These are phyloP conservation scores for Poa pratensis DNA, from an alignment of 176 grass and related monocot species.

Conservation along the genomic window DNA sequence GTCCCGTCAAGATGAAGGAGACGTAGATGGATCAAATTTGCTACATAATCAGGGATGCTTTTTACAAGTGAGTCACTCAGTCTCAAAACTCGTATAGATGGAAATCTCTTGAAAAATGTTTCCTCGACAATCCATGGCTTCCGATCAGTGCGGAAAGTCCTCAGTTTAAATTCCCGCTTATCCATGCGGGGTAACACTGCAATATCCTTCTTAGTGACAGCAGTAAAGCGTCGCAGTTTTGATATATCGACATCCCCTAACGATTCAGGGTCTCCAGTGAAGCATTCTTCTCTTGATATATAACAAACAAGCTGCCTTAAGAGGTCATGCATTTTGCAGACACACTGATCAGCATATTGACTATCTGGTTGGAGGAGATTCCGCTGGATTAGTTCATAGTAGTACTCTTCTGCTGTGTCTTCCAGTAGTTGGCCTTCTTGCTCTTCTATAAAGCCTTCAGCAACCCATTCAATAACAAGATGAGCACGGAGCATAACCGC, in stretches of 20 bases:
- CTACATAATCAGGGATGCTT: not conserved
- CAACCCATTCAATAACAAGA: conserved; percentile 43
- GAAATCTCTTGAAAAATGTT: not conserved
- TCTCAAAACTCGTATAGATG: conserved; percentile 21
- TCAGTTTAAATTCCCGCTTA: not conserved
- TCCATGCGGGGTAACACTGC: not conserved
- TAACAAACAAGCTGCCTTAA: conserved; percentile 40
- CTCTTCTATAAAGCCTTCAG: conserved; percentile 40
- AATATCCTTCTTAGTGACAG: not conserved
- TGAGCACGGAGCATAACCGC: rapidly evolving
- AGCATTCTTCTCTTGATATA: conserved; percentile 35
- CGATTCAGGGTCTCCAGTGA: conserved; percentile 25
- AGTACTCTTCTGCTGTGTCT: conserved; percentile 51
- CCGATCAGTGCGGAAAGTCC: not conserved
- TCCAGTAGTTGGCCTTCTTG: conserved; percentile 23
- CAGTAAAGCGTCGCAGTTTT: not conserved
- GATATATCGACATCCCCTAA: rapidly evolving
- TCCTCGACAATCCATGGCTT: conserved; percentile 6
- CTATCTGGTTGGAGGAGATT: conserved; percentile 32
- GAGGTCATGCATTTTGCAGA: conserved; percentile 40
- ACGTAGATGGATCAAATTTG: conserved; percentile 18
- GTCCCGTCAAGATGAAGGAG: conserved; percentile 6
- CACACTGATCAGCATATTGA: rapidly evolving
- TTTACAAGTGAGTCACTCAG: not conserved
- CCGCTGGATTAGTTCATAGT: conserved; percentile 42